Base-by-base conservation (phyloP, 2,329 filamentous ascomycete species). In the Ophiostoma sp. region DNA sequence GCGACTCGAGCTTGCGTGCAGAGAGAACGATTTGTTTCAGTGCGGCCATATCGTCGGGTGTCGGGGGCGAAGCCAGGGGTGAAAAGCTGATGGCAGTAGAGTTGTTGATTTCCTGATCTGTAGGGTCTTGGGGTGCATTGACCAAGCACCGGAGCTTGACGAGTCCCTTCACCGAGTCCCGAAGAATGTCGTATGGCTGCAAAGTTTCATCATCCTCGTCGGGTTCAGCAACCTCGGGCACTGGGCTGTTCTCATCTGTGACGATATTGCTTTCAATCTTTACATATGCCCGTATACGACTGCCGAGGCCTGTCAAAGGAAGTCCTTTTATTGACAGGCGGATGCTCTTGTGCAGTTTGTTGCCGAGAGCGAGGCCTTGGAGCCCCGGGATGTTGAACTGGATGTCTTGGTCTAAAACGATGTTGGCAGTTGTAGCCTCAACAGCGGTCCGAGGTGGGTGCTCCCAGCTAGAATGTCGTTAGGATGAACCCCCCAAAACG, bases 351-450 rank as follows among this genome's bases (percentile, higher is more conserved):
- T 66, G 66, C 8, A 69, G 36, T 7, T 18, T 44, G n/a, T 63
- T 63, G 12, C 69, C 69, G 5, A 70, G 58, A 2, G 69, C 69
- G 4, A 70, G 16, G 27, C 69, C 69, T 55, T 69, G 69, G 27
- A 69, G 27, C 14, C 67, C 67, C 3, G 52, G 68, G 9, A 64
- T 49, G n/a, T 66, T 66, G 64, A 66, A 69, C 6, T 40, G 42
- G 42, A 69, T 60, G 27, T 27, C 42, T 27, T 58, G 14, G 12
- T 65, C 47, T 9, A 3, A 11, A 38, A 67, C 18, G 16, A 60
- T 41, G n/a, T 49, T 18, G 41, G 38, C 7, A 5, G n/a, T 41
- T 5, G 40, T 40, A 47, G 44, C 27, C 40, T 63, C 60, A 3
- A 38, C 47, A 2, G 66, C 45, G 40, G 9, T 45, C 36, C 49